Conservation (phyloP, 192 early-diverging fungal species). For the Coemansia umbellata region DNA sequence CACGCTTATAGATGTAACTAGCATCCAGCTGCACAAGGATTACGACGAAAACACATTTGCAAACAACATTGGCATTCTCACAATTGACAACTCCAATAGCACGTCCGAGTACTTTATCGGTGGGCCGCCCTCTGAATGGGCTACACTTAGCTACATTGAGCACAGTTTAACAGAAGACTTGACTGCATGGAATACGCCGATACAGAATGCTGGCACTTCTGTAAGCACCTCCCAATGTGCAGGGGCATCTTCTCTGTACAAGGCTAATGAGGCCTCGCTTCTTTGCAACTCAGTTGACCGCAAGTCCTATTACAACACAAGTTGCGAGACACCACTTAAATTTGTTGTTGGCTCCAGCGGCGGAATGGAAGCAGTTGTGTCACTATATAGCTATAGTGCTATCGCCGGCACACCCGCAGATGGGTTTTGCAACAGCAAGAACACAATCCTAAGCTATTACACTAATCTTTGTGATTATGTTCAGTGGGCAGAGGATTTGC, state of each 20-base stretch:
- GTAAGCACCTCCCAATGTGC: not conserved
- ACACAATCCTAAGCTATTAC: conserved; percentile 21
- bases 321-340: conserved; percentile 12
- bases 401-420: not conserved
- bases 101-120: not conserved
- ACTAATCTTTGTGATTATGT: conserved; percentile 24
- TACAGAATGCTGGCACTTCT: not conserved
- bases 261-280: not conserved
- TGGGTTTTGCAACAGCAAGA: not conserved
- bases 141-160: conserved; percentile 8
- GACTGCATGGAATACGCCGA: not conserved
- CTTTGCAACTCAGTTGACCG: conserved; percentile 9
- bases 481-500: not conserved
- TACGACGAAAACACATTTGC: conserved; percentile 24
- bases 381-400: conserved; percentile 23
- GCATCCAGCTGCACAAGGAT: not conserved
- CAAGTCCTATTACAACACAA: not conserved
- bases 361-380: not conserved
- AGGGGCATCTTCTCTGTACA: not conserved
- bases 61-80: conserved; percentile 27
- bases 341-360: not conserved
- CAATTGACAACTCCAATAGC: not conserved
- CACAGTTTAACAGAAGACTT: not conserved
- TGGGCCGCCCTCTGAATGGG: conserved; percentile 12
- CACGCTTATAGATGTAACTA: not conserved